Conservation (phyloP, 768 basidiomycete genomes). For the Leccinum longicurvipes region DNA sequence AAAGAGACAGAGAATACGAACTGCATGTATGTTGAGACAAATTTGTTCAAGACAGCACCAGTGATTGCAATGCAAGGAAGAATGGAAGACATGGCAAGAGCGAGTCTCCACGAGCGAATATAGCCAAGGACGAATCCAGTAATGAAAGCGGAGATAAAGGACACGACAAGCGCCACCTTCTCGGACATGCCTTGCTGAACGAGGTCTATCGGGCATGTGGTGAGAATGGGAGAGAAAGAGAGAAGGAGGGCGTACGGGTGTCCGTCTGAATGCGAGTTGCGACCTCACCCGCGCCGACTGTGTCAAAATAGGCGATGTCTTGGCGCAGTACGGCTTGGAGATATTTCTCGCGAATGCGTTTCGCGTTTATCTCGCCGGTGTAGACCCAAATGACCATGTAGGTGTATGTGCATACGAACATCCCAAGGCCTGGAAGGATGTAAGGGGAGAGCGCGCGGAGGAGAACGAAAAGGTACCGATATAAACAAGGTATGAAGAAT, state of each 20-base stretch:
- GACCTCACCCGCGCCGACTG: conserved; percentile 89
- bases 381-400: conserved; percentile 74
- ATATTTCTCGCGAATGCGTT: conserved; percentile 81
- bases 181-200: conserved; percentile 91
- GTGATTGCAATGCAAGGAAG: conserved; percentile 78
- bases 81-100: conserved; percentile 78
- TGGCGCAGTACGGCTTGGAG: conserved; percentile 79
- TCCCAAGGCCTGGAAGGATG: conserved; percentile 57
- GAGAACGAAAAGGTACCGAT: conserved; percentile 49
- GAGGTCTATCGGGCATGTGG: conserved; percentile 49
- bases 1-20: conserved; percentile 34
- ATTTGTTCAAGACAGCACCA: conserved; percentile 70
- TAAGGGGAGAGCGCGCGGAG: neutral
- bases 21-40: conserved; percentile 63
- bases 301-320: conserved; percentile 87
- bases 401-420: conserved; percentile 68
- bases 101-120: conserved; percentile 71
- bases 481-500: conserved; percentile 62
- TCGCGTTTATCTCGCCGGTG: conserved; percentile 78
- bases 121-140: conserved; percentile 80
- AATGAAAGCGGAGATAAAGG: conserved; percentile 67
- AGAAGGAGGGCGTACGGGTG: conserved; percentile 52
- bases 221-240: neutral
- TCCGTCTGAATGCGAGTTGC: conserved; percentile 90
- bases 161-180: conserved; percentile 71